phyloP scores from a whole-genome alignment of 2,329 filamentous ascomycete genomes.

The Colletotrichum eleusines region DNA sequence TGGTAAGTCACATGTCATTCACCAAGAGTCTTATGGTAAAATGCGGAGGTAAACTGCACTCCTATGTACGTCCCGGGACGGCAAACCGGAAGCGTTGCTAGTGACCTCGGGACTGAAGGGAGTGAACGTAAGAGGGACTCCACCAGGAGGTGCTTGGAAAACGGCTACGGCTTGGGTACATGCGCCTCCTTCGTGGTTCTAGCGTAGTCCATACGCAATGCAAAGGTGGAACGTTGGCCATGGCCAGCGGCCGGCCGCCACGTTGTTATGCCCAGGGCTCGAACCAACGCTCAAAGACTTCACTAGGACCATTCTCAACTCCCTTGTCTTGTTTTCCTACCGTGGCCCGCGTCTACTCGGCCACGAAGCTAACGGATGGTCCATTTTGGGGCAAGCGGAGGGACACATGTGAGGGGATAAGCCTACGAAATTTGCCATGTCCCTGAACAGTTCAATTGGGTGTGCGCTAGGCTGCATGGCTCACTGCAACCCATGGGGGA shows the following conservation, averaged over 20 bases:
- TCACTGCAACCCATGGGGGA: neutral
- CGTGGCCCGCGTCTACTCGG: slow-evolving; percentile 20
- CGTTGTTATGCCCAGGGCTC: slow-evolving; percentile 39
- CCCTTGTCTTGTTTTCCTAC: slow-evolving; percentile 6
- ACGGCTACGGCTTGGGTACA: slow-evolving; percentile 13
- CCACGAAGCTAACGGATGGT: slow-evolving; percentile 15
- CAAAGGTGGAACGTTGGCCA: slow-evolving; percentile 36
- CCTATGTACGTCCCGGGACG: slow-evolving; percentile 29
- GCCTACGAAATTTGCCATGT: slow-evolving; percentile 44
- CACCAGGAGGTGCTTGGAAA: slow-evolving; percentile 1
- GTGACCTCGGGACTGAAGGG: slow-evolving; percentile 11
- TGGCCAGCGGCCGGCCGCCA: slow-evolving; percentile 43
- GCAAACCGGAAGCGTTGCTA: slow-evolving; percentile 4
- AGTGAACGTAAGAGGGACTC: slow-evolving; percentile 16
- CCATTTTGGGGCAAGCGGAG: slow-evolving; percentile 24
- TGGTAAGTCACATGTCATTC: slow-evolving; percentile 22
- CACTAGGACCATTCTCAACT: slow-evolving; percentile 16
- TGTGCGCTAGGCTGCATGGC: slow-evolving; percentile 19
- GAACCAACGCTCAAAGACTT: slow-evolving; percentile 30
- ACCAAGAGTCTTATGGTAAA: slow-evolving; percentile 7
- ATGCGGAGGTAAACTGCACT: slow-evolving; percentile 16
- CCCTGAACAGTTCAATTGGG: slow-evolving; percentile 16
- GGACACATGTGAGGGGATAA: slow-evolving; percentile 43
- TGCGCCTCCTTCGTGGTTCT: slow-evolving; percentile 15
- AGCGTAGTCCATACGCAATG: slow-evolving; percentile 39